phyloP scores from a whole-genome alignment of 73 alveolate species.

The Stentor roeselii region DNA sequence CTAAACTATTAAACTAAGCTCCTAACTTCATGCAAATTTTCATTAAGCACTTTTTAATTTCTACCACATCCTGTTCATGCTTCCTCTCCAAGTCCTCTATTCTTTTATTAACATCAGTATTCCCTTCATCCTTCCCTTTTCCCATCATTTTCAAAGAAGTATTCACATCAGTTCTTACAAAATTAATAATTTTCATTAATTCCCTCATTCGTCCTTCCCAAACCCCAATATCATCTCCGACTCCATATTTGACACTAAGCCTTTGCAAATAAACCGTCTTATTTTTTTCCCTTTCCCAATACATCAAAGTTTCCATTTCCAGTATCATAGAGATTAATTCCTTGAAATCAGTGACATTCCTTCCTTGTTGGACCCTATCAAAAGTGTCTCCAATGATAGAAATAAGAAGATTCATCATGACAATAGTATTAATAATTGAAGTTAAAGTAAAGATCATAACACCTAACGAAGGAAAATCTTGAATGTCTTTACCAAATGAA shows the following conservation, averaged over 20 bases:
- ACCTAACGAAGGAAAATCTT: background rate
- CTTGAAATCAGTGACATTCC: background rate
- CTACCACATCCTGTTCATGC: no score
- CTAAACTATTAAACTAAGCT: no score
- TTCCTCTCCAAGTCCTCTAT: no score
- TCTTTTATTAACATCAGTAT: no score
- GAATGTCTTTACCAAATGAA: background rate
- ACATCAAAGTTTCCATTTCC: background rate
- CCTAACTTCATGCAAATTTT: no score
- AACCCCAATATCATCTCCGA: background rate
- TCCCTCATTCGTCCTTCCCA: no score
- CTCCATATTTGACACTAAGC: background rate
- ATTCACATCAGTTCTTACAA: no score
- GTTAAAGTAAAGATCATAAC: background rate
- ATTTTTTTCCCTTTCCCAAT: background rate
- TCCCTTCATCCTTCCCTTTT: no score
- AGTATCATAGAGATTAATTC: background rate
- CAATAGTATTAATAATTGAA: background rate
- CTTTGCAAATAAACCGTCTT: background rate
- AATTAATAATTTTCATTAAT: no score
- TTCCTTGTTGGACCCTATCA: slow-evolving; percentile 1
- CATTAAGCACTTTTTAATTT: no score
- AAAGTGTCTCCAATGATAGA: background rate
- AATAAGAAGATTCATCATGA: background rate
- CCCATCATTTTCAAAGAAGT: no score